These are phyloP conservation scores for Lepidium aucheri DNA, from an alignment of 345 rosid genomes.

Conservation along the genomic window DNA sequence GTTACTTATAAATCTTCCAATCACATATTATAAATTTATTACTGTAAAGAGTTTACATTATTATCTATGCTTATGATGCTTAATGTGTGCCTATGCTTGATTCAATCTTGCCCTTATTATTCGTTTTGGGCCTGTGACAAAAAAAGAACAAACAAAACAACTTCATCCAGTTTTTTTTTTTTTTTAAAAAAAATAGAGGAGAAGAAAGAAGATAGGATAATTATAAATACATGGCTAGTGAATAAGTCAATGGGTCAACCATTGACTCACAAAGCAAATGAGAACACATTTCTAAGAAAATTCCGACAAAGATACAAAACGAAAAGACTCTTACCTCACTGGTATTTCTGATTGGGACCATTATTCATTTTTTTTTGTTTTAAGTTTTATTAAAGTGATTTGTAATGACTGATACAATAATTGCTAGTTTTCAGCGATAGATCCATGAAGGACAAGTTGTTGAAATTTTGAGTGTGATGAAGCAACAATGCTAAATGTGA, in stretches of 20 bases:
- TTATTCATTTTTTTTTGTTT: neutral
- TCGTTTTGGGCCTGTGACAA: no score
- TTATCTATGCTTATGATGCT: no score
- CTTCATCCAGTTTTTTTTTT: no score
- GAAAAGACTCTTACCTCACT: neutral
- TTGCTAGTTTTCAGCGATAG: neutral
- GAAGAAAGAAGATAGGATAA: no score
- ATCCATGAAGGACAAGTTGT: neutral
- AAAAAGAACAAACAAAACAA: no score
- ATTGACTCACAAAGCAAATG: neutral
- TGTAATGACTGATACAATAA: neutral
- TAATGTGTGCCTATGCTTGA: no score
- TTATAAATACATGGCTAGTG: neutral
- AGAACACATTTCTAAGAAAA: neutral
- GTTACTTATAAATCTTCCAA: no score
- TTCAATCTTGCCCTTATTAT: no score
- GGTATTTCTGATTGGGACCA: neutral
- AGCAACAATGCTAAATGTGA: neutral
- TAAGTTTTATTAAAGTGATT: no score
- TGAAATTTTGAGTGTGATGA: neutral
- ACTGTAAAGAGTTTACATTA: no score
- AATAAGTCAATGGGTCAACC: neutral
- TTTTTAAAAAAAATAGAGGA: no score
- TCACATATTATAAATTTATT: no score
- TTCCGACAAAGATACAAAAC: neutral